Evolutionary conservation across 208 protist species (phyloP), one percentile per base, ranked within the genome.

Genomic region (Herpetomonas tarakana): DNA sequence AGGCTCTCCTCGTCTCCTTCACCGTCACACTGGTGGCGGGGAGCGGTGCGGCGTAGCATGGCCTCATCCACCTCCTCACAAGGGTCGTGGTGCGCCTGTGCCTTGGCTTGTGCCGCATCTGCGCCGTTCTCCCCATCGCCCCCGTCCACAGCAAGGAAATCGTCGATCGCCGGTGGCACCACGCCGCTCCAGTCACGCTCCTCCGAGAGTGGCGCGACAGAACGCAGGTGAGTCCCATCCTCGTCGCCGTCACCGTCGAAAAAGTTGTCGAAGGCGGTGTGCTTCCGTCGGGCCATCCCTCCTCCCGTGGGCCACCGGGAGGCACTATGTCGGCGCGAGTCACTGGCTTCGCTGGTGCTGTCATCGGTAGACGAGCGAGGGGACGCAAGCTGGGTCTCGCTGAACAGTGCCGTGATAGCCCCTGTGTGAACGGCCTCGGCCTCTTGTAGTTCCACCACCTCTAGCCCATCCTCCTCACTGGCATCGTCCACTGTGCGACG

Each of bases 361-460:
- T n/a, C n/a, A n/a, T n/a, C n/a, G n/a, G n/a, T n/a, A n/a, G n/a
- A n/a, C n/a, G n/a, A n/a, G n/a, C n/a, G n/a, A n/a, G n/a, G n/a
- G n/a, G n/a, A n/a, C n/a, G n/a, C n/a, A n/a, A n/a, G n/a, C n/a
- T 4, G 44, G 9, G 44, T 22, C 12, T 7, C 12, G 50, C 4
- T 14, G 25, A 55, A 55, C 19, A 55, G 4, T 27, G 21, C 44
- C 24, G 16, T 55, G 67, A 27, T 30, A 31, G n/a, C 44, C 6
- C 55, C 55, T 22, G 39, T 50, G 41, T 60, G 55, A 16, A 63
- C 11, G 18, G 60, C 57, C 0, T 21, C 6, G 9, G 24, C 31
- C 52, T 74, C 62, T 25, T 68, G 55, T 12, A 79, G 35, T 21
- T 68, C 64, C 2, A 73, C 59, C 55, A 72, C 28, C 31, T 73